Percentiles rank a stretch among this genome's conserved stretches.
phyloP scores from a whole-genome alignment of 2,329 filamentous ascomycete genomes.

The Rhexocercosporidium sp. region DNA sequence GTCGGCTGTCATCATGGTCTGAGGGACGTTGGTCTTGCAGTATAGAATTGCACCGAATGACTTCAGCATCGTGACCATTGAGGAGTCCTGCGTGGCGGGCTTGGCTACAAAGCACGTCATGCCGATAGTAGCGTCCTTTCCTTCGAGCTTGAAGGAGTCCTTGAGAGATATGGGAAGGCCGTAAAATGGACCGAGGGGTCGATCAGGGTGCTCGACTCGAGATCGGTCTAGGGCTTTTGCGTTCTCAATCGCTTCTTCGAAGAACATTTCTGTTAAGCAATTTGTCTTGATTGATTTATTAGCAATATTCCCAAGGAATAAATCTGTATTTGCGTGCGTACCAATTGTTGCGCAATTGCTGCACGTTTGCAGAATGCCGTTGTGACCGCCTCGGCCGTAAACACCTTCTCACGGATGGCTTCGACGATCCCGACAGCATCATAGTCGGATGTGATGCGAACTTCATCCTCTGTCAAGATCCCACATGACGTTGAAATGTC shows the following conservation, averaged over 20 bases:
- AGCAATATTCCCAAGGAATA: too few relatives aligned
- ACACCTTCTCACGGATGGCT: not conserved
- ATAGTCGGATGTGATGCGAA: not conserved
- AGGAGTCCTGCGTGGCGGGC: conserved; percentile 70
- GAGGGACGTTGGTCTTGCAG: conserved; percentile 87
- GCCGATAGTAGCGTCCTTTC: conserved; percentile 81
- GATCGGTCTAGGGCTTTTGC: not conserved
- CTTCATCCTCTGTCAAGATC: not conserved
- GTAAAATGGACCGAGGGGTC: conserved; percentile 23
- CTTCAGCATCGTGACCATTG: conserved; percentile 75
- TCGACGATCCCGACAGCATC: not conserved
- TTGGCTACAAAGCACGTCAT: conserved; percentile 70
- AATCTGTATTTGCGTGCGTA: too few relatives aligned
- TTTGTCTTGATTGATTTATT: too few relatives aligned
- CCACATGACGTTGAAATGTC: not conserved
- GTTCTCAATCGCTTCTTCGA: not conserved
- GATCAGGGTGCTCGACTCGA: not conserved
- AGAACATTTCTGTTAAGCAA: too few relatives aligned
- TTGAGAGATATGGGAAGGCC: conserved; percentile 28
- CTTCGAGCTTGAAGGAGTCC: conserved; percentile 73
- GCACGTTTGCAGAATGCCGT: conserved; percentile 16
- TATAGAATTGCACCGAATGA: conserved; percentile 86
- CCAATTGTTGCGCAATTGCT: conserved; percentile 10
- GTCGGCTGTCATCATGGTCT: conserved; percentile 62
- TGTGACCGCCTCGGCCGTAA: conserved; percentile 1